Evolutionary conservation across 164 flowering plant species (phyloP).

Genomic region (Akebia trifoliata): DNA sequence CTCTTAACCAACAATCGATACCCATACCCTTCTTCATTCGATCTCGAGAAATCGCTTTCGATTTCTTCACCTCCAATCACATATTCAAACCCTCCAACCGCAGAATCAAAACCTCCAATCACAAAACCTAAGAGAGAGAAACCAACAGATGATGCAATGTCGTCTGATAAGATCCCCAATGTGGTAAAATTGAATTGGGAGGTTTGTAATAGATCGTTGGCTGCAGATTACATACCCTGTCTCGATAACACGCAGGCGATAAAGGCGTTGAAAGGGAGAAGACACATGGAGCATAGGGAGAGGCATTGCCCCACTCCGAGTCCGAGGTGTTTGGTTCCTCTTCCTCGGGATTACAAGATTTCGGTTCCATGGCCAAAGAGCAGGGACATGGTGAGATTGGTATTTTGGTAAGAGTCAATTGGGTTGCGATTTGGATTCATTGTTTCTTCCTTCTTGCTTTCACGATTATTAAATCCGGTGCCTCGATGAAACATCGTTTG

Average conservation of each 20-base stretch:
- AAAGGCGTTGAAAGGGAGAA: constrained; percentile 51
- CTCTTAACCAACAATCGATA: constrained; percentile 36
- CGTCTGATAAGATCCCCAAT: not conserved
- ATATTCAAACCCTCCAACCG: not conserved
- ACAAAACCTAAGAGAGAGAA: not conserved
- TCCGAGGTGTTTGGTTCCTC: constrained; percentile 66
- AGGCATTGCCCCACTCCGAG: constrained; percentile 70
- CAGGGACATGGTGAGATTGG: constrained; percentile 93
- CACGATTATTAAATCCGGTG: no score
- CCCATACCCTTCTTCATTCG: constrained; percentile 20
- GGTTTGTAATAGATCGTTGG: constrained; percentile 39
- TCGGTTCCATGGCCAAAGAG: constrained; percentile 90
- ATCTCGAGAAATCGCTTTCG: constrained; percentile 17
- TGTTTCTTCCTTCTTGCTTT: not conserved
- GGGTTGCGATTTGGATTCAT: not conserved
- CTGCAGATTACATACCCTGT: constrained; percentile 86
- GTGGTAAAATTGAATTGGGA: constrained; percentile 35
- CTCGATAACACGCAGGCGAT: constrained; percentile 75
- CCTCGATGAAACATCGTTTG: no score
- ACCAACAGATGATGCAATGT: not conserved
- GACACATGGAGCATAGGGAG: constrained; percentile 87
- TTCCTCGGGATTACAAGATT: constrained; percentile 60
- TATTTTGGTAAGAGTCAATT: constrained; percentile 53
- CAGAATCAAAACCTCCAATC: no score
- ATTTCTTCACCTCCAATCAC: constrained; percentile 6